These are phyloP conservation scores for Ophiostoma novo-ulmi DNA, from an alignment of 2,329 filamentous ascomycete genomes.

Conservation along the genomic window DNA sequence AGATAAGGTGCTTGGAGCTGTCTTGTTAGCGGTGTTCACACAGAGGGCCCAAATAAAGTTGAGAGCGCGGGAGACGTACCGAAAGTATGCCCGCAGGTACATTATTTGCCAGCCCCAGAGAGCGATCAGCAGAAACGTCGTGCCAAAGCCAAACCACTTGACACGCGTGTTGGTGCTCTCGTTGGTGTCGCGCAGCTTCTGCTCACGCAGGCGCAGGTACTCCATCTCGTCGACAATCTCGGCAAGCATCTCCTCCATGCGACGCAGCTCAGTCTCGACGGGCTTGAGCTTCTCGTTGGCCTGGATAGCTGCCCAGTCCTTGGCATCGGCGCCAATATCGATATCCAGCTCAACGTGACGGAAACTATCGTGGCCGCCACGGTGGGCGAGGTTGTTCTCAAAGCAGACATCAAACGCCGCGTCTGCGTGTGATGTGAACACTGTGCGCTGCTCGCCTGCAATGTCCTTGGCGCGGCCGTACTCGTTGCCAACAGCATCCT, in stretches of 20 bases:
- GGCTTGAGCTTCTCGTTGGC: slow-evolving; percentile 97
- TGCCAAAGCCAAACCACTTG: slow-evolving; percentile 96
- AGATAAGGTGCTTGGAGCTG: slow-evolving; percentile 67
- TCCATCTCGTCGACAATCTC: slow-evolving; percentile 96
- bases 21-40: not conserved
- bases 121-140: slow-evolving; percentile 82
- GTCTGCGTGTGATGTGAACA: slow-evolving; percentile 89
- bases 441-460: slow-evolving; percentile 83
- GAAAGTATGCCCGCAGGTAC: slow-evolving; percentile 95
- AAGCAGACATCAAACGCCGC: slow-evolving; percentile 96
- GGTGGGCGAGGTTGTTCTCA: slow-evolving; percentile 65
- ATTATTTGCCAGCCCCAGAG: slow-evolving; percentile 96
- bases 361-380: slow-evolving; percentile 44
- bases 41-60: not conserved
- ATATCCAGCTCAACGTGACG: slow-evolving; percentile 87
- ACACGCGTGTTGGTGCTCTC: slow-evolving; percentile 99
- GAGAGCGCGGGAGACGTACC: slow-evolving; percentile 42
- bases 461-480: slow-evolving; percentile 89
- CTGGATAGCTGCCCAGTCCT: slow-evolving; percentile 96
- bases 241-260: slow-evolving; percentile 82
- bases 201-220: slow-evolving; percentile 82
- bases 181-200: slow-evolving; percentile 95
- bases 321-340: slow-evolving; percentile 93
- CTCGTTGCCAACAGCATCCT: slow-evolving; percentile 91
- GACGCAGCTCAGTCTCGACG: slow-evolving; percentile 86